Evolutionary conservation across 208 protist species (phyloP).

Genomic region (Phytomonas sp.): DNA sequence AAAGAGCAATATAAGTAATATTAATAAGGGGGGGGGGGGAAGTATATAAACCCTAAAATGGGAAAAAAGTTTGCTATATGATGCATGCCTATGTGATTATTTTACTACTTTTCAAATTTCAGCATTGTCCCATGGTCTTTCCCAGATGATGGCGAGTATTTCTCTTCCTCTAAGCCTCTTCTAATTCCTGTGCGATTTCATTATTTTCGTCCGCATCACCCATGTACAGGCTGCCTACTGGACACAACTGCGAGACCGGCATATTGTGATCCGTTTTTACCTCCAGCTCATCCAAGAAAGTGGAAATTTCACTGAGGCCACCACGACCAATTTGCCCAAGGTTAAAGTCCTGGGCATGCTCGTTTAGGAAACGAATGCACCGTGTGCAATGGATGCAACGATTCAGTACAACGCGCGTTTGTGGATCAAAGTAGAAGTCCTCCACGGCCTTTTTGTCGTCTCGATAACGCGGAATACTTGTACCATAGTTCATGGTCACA

Average conservation of each 20-base stretch:
- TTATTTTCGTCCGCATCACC: slow-evolving; percentile 85
- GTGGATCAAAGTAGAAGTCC: slow-evolving; percentile 94
- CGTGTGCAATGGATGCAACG: slow-evolving; percentile 97
- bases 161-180: slow-evolving; percentile 18
- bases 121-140: neutral
- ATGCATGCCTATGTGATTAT: slow-evolving; percentile 1
- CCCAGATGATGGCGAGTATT: neutral
- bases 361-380: slow-evolving; percentile 92
- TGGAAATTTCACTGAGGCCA: slow-evolving; percentile 90
- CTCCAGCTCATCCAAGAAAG: slow-evolving; percentile 87
- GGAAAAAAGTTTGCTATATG: slow-evolving; percentile 3
- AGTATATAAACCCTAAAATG: neutral
- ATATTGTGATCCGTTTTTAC: slow-evolving; percentile 88
- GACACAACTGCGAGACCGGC: slow-evolving; percentile 84
- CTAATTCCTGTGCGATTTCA: slow-evolving; percentile 41
- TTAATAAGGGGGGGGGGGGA: neutral
- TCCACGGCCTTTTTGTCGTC: slow-evolving; percentile 90
- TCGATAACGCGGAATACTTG: slow-evolving; percentile 78
- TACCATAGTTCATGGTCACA: slow-evolving; percentile 89
- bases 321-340: slow-evolving; percentile 93
- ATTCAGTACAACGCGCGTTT: slow-evolving; percentile 94
- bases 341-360: slow-evolving; percentile 93
- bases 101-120: slow-evolving; percentile 3
- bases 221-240: slow-evolving; percentile 72
- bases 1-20: neutral